A percentile compares a stretch with the other conserved stretches of the same genome.
phyloP scores from a whole-genome alignment of 129 eudicot species.

The Arctium minus region DNA sequence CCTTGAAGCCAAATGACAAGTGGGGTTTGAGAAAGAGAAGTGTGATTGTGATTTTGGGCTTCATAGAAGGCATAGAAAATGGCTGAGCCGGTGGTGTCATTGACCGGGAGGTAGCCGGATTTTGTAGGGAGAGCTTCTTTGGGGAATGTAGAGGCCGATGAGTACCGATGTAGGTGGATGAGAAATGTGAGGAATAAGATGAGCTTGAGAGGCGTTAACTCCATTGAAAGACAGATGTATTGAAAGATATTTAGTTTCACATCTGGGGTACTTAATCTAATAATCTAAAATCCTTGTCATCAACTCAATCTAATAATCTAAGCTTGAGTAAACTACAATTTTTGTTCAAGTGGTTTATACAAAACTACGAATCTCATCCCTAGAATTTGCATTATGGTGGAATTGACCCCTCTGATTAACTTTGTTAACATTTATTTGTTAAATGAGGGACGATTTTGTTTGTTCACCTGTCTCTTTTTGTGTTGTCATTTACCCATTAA shows the following conservation, averaged over 20 bases:
- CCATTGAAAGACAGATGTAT: neutral
- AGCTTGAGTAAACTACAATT: neutral
- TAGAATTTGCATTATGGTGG: neutral
- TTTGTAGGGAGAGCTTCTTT: slow-evolving; percentile 55
- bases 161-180: slow-evolving; percentile 20
- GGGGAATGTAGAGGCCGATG: slow-evolving; percentile 22
- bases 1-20: neutral
- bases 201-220: neutral
- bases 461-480: too few species aligned
- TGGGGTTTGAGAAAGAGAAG: neutral
- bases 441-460: too few species aligned
- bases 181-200: neutral
- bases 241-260: neutral
- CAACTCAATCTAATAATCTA: neutral
- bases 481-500: too few species aligned
- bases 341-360: too few species aligned
- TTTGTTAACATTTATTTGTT: too few species aligned
- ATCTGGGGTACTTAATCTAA: neutral
- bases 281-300: neutral
- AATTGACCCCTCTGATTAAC: neutral
- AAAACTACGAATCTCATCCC: too few species aligned
- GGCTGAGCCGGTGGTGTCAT: slow-evolving; percentile 33
- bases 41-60: neutral
- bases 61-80: neutral
- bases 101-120: slow-evolving; percentile 66